Evolutionary conservation across 2,329 filamentous ascomycete genomes (phyloP).

Genomic region (Fusarium bulbicola): DNA sequence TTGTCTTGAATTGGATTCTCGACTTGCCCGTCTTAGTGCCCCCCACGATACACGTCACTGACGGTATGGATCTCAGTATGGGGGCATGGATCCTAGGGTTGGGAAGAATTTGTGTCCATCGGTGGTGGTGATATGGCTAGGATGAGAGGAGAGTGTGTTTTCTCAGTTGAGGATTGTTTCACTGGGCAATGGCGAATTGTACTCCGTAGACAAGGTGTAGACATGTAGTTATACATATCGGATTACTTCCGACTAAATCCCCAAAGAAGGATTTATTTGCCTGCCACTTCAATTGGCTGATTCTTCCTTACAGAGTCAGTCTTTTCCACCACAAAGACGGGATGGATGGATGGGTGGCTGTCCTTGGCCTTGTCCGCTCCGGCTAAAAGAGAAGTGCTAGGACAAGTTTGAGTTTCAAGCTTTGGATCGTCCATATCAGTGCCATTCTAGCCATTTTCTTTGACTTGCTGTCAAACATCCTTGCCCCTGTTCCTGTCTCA

Average conservation of each 20-base stretch:
- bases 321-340: conserved; percentile 6
- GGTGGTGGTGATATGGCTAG: not conserved
- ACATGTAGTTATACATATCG: not conserved
- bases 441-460: not conserved
- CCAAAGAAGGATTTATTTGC: not conserved
- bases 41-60: conserved; percentile 35
- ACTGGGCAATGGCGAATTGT: not conserved
- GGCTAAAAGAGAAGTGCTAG: not conserved
- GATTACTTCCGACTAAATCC: conserved; percentile 11
- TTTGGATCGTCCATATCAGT: conserved; percentile 1
- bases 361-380: conserved; percentile 6
- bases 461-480: conserved; percentile 12
- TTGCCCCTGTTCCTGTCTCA: conserved; percentile 15
- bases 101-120: conserved; percentile 1
- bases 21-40: not conserved
- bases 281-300: not conserved
- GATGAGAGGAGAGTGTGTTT: not conserved
- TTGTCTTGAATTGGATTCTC: conserved; percentile 12
- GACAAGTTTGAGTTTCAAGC: not conserved
- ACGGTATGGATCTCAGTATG: conserved; percentile 18
- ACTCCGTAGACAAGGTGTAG: not conserved
- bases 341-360: conserved; percentile 17
- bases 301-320: not conserved
- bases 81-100: conserved; percentile 17
- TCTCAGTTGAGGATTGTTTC: not conserved